phyloP scores from a whole-genome alignment of 2,329 filamentous ascomycete genomes.

The Penicillium sumatraense region DNA sequence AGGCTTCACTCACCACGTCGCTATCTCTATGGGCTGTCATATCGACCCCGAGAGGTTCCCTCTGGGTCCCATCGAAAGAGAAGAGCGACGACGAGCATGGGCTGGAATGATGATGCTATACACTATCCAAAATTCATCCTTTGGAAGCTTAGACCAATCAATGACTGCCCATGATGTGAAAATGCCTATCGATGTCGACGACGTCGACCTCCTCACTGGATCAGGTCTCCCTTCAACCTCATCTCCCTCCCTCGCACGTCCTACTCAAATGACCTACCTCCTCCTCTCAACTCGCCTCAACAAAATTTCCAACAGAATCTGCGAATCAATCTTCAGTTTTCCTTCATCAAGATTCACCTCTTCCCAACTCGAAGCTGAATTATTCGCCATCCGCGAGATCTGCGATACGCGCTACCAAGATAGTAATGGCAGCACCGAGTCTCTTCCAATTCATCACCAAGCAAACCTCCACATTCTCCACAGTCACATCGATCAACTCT shows the following conservation, averaged over 20 bases:
- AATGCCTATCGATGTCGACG: conserved; percentile 42
- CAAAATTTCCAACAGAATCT: conserved; percentile 42
- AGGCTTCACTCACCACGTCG: conserved; percentile 45
- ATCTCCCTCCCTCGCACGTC: conserved; percentile 26
- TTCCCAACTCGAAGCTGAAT: conserved; percentile 35
- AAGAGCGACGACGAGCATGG: conserved; percentile 47
- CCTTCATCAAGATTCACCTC: conserved; percentile 26
- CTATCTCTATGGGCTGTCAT: conserved; percentile 49
- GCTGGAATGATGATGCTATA: conserved; percentile 47
- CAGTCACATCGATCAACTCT: conserved; percentile 44
- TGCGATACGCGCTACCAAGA: conserved; percentile 38
- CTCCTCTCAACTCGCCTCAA: conserved; percentile 44
- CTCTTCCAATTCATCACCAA: conserved; percentile 39
- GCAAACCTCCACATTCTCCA: conserved; percentile 48
- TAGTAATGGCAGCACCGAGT: conserved; percentile 21
- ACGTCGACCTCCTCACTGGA: conserved; percentile 37
- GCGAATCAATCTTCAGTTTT: conserved; percentile 38
- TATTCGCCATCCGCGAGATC: conserved; percentile 34
- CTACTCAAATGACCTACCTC: conserved; percentile 49
- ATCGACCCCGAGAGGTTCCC: conserved; percentile 44
- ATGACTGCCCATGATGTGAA: conserved; percentile 34
- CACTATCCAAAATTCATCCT: conserved; percentile 42
- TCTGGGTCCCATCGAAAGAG: conserved; percentile 40
- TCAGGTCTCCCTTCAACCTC: conserved; percentile 14
- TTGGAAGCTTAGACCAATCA: conserved; percentile 40